Conservation (phyloP, 306 rosid species). For the Mimosa bimucronata region DNA sequence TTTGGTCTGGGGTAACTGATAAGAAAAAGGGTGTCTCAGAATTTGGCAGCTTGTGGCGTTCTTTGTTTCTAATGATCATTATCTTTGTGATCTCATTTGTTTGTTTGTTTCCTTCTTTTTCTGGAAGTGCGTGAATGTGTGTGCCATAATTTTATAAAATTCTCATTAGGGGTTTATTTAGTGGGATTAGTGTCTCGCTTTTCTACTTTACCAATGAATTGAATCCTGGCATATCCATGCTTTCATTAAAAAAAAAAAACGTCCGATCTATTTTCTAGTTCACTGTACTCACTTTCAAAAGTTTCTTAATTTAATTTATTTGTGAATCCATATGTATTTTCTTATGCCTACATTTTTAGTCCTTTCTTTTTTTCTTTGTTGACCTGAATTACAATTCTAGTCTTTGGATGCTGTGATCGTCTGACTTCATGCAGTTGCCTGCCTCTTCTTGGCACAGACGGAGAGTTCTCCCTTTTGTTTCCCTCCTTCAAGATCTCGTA, state of each 20-base stretch:
- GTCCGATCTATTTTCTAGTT: neutral
- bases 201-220: neutral
- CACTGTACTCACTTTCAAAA: neutral
- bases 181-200: neutral
- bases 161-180: neutral
- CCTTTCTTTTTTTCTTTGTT: no score
- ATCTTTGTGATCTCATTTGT: constrained; percentile 30
- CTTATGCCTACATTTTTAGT: neutral
- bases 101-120: constrained; percentile 1
- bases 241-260: neutral
- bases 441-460: neutral
- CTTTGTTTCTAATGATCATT: constrained; percentile 47
- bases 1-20: neutral
- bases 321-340: neutral
- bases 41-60: constrained; percentile 69
- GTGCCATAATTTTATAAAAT: neutral
- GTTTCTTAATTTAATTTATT: neutral
- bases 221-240: neutral
- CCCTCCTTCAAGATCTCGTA: neutral
- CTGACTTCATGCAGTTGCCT: neutral
- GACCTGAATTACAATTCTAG: neutral
- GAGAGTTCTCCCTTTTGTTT: neutral
- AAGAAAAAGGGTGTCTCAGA: constrained; percentile 43
- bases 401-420: neutral
- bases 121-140: neutral